Evolutionary conservation across 768 basidiomycete species (phyloP), one percentile per base, ranked within the genome.

Genomic region (Mycena filopes): DNA sequence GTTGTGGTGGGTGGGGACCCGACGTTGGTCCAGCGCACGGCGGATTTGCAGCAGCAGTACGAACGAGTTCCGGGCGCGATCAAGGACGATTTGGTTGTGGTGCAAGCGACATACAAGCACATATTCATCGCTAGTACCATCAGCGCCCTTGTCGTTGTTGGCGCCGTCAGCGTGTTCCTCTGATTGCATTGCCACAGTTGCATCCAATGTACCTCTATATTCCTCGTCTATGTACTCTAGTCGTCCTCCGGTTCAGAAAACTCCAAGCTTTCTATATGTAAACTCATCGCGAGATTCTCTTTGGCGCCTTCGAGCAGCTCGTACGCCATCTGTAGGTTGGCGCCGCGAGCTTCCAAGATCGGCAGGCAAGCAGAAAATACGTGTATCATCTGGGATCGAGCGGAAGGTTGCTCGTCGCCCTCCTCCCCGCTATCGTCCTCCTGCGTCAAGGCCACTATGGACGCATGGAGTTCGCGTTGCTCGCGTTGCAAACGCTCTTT

Each of bases 231-330:
- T 50, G 26, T 20, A 29, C n/a, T 12, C 43, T 53, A 40, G 51
- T 66, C 60, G 26, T 65, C 66, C 3, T 54, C 47, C 38, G 56
- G 36, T 9, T 67, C 60, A 20, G 53, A 63, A 50, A 59, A 62
- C 29, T 65, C 60, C 31, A 84, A 66, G 66, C 82, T 82, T 69
- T 86, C 84, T 78, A 85, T 78, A n/a, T 82, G 76, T 36, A 86
- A 68, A 47, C 74, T 76, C 33, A 84, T 77, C 51, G 81, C 83
- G 25, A 81, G 72, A 60, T 84, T 86, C 71, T 86, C 84, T 47
- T 85, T 82, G 16, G 83, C 81, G 25, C 81, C 80, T 60, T 84
- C 82, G 26, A 86, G 75, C 21, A 87, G 75, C 28, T 84, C 82
- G 53, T 81, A 82, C 0, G 85, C 85, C 79, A 84, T 78, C 16